phyloP scores from a whole-genome alignment of 1,139 yeast species.

The Debaryomyces fabryi region DNA sequence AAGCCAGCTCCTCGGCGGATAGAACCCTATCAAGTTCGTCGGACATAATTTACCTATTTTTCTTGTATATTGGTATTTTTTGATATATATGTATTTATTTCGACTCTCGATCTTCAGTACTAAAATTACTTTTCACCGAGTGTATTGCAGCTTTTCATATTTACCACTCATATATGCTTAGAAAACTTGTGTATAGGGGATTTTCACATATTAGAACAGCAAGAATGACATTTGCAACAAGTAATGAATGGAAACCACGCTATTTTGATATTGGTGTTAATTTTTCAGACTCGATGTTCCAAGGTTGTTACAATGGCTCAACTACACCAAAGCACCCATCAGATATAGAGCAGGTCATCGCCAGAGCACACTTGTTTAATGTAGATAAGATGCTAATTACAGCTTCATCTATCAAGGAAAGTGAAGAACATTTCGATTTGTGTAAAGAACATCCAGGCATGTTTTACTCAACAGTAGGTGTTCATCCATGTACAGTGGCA shows the following conservation, averaged over 20 bases:
- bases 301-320: constrained; percentile 75
- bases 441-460: constrained; percentile 34
- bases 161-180: background rate
- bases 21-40: constrained; percentile 39
- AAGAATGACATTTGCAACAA: constrained; percentile 6
- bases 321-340: constrained; percentile 56
- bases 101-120: background rate
- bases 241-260: constrained; percentile 40
- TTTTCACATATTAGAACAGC: background rate
- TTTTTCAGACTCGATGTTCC: constrained; percentile 86
- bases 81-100: background rate
- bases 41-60: constrained; percentile 14
- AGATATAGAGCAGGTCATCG: constrained; percentile 66
- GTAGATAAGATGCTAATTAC: constrained; percentile 78
- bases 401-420: constrained; percentile 75
- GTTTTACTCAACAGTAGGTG: constrained; percentile 79
- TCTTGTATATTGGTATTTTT: background rate
- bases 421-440: constrained; percentile 44
- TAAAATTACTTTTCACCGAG: background rate
- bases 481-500: constrained; percentile 88
- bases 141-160: background rate
- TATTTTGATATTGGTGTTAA: constrained; percentile 71
- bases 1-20: constrained; percentile 36
- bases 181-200: background rate
- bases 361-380: constrained; percentile 65